Evolutionary conservation across 164 flowering plant species (phyloP).

Genomic region (Akebia trifoliata): DNA sequence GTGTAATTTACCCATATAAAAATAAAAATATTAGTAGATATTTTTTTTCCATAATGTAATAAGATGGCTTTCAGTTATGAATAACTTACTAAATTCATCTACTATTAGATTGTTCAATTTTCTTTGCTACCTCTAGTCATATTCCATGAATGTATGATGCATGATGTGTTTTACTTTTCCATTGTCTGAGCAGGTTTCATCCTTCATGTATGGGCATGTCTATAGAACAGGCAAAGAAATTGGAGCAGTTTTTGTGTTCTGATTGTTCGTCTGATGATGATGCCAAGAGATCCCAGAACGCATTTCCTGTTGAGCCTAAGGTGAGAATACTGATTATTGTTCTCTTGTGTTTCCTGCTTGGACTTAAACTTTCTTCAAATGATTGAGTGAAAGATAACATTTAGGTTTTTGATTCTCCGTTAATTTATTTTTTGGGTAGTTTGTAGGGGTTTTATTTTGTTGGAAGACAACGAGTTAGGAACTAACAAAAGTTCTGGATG

Average conservation of each 20-base stretch:
- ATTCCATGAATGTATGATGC: neutral
- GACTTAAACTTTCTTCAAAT: neutral
- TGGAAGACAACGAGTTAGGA: no score
- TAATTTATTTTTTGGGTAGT: no score
- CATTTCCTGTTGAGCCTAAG: conserved; percentile 43
- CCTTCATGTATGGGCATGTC: conserved; percentile 71
- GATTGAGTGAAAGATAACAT: neutral
- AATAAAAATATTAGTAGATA: no score
- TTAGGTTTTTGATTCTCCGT: no score
- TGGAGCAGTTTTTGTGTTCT: conserved; percentile 57
- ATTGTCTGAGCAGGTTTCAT: conserved; percentile 51
- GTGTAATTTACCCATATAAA: no score
- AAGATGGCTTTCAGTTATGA: neutral
- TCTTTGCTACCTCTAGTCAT: neutral
- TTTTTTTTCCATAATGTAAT: no score
- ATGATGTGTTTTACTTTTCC: neutral
- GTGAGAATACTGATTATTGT: conserved; percentile 22
- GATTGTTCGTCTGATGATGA: conserved; percentile 60
- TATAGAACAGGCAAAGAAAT: conserved; percentile 53
- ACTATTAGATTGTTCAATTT: neutral
- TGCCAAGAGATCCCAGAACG: conserved; percentile 36
- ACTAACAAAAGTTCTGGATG: no score
- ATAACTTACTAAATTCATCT: neutral
- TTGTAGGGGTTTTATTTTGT: no score
- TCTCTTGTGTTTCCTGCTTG: neutral